A percentile compares a stretch with the other conserved stretches of the same genome.
Evolutionary conservation across 2,329 filamentous ascomycete species (phyloP).

Genomic region (Dothistroma pini): DNA sequence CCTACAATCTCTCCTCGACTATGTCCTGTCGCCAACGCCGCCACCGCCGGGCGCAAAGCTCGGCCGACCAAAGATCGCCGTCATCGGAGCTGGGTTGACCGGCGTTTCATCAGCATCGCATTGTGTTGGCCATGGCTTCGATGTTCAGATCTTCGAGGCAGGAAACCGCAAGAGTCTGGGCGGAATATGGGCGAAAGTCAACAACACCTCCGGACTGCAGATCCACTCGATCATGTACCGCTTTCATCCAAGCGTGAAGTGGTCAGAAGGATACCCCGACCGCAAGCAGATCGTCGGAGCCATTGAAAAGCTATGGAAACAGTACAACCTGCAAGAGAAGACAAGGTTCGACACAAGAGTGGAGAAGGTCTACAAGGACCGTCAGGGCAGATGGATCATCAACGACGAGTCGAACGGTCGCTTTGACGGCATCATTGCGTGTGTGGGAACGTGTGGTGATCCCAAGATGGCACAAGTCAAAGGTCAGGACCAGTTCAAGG

Average conservation of each 20-base stretch:
- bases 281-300: constrained; percentile 71
- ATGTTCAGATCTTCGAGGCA: constrained; percentile 74
- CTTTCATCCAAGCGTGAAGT: constrained; percentile 76
- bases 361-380: constrained; percentile 65
- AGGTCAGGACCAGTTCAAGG: constrained; percentile 69
- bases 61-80: constrained; percentile 55
- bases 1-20: constrained; percentile 61
- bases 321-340: constrained; percentile 65
- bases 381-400: constrained; percentile 69
- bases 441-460: constrained; percentile 76
- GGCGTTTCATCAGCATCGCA: constrained; percentile 75
- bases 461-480: constrained; percentile 68
- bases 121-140: constrained; percentile 80
- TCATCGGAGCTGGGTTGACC: constrained; percentile 58
- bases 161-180: constrained; percentile 59
- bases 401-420: constrained; percentile 66
- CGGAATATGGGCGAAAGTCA: constrained; percentile 40
- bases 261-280: constrained; percentile 71
- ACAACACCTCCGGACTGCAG: constrained; percentile 75
- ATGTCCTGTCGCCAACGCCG: constrained; percentile 65
- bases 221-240: constrained; percentile 86
- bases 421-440: constrained; percentile 76
- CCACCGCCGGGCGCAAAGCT: constrained; percentile 58
- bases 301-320: constrained; percentile 68
- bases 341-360: constrained; percentile 71